Evolutionary conservation across 345 rosid genomes (phyloP).

Genomic region (Citrus sp.): DNA sequence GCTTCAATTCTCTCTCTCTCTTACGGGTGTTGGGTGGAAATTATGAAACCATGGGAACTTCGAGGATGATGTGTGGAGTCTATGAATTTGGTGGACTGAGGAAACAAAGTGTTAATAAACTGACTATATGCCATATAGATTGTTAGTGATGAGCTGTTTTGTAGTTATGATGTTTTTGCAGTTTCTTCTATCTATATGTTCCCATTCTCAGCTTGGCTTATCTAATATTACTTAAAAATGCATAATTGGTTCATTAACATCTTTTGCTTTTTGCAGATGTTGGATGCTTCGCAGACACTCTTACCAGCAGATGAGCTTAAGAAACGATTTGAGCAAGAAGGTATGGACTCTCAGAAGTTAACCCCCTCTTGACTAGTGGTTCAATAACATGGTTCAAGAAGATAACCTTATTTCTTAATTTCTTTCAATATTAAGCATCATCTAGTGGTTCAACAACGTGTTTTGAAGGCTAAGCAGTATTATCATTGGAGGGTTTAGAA

Average conservation of each 20-base stretch:
- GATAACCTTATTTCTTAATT: neutral
- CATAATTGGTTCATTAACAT: neutral
- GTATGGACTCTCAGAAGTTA: conserved; percentile 27
- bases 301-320: conserved; percentile 76
- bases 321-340: conserved; percentile 81
- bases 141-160: neutral
- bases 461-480: neutral
- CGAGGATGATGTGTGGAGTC: neutral
- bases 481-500: neutral
- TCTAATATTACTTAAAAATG: neutral
- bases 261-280: conserved; percentile 52
- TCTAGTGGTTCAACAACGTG: neutral
- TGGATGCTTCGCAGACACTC: conserved; percentile 78
- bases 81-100: neutral
- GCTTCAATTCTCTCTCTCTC: too few species aligned
- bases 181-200: neutral
- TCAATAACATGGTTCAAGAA: too few species aligned
- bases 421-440: neutral
- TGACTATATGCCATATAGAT: neutral
- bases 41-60: too few species aligned
- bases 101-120: neutral
- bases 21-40: too few species aligned
- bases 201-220: neutral
- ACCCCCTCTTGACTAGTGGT: too few species aligned
- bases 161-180: neutral